Base-by-base conservation (phyloP, 2,329 filamentous ascomycete genomes). In the Fusarium compactum region DNA sequence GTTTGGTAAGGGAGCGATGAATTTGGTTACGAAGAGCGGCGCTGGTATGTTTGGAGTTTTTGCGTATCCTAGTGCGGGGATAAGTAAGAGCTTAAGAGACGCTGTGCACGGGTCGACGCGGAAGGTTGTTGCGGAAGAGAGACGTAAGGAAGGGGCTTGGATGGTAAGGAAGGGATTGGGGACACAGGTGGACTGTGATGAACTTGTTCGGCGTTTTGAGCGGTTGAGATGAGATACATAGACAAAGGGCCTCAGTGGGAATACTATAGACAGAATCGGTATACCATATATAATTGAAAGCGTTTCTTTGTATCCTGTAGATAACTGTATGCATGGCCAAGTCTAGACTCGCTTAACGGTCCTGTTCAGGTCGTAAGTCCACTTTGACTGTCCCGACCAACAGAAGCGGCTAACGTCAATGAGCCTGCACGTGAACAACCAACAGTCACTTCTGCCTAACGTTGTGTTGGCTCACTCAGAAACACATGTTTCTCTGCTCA, bases 11-110 rank as follows among this genome's bases (percentile, higher is more conserved):
- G 51, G 51, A 2, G n/a, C 25, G 6, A 14, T 43, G 34, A 29
- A 14, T 29, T 14, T 53, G 1, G 50, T 27, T 1, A 30, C 50
- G 2, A 53, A 41, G 14, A 62, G 53, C 7, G 51, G 51, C 4
- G 52, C 58, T 24, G 62, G 45, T 18, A 65, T 65, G 58, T 50
- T 65, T 44, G 62, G 59, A 1, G 24, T 66, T n/a, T 27, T 63
- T 8, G 52, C 62, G 1, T 66, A 66, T 50, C 53, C 59, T 3
- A 46, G 48, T 22, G 43, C 29, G 4, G 64, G 64, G 2, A 64
- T 67, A 16, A 32, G 44, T 14, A 60, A 67, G 55, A 67, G 60
- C 0, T 25, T 46, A 4, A 29, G 44, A 0, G 22, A 46, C 3
- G 44, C 16, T 5, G 44, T 46, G 8, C 44, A 46, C 14, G 24